Evolutionary conservation across 768 basidiomycete species (phyloP).

Genomic region (Leccinum longicurvipes): DNA sequence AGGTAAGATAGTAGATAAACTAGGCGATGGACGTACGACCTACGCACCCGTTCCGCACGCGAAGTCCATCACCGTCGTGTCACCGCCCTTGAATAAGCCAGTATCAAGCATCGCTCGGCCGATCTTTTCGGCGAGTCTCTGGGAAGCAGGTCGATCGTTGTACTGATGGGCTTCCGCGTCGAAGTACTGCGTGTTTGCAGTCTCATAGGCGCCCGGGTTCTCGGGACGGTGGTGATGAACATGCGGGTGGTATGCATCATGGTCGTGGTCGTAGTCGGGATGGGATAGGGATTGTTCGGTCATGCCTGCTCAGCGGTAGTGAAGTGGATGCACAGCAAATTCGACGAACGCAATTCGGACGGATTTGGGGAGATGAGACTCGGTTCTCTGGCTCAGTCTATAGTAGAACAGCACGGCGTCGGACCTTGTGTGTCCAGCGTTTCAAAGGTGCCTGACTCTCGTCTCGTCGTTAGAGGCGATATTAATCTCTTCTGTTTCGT

Average conservation of each 20-base stretch:
- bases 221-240: neutral
- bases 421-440: neutral
- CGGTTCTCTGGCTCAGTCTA: too few species aligned
- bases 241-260: neutral
- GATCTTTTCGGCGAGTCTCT: constrained; percentile 20
- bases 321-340: neutral
- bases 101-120: constrained; percentile 29
- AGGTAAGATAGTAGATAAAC: neutral
- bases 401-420: too few species aligned
- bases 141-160: constrained; percentile 20
- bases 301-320: neutral
- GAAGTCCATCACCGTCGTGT: constrained; percentile 64
- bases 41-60: constrained; percentile 66
- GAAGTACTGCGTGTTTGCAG: constrained; percentile 28
- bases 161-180: constrained; percentile 23
- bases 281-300: neutral
- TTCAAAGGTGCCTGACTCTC: neutral
- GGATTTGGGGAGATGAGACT: neutral
- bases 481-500: neutral
- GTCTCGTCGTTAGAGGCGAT: neutral
- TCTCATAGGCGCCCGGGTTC: constrained; percentile 9
- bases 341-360: neutral
- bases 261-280: neutral
- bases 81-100: constrained; percentile 51
- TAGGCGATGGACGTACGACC: neutral